Conservation (phyloP, 1,284 basidiomycete species). For the Sutorius eximius region DNA sequence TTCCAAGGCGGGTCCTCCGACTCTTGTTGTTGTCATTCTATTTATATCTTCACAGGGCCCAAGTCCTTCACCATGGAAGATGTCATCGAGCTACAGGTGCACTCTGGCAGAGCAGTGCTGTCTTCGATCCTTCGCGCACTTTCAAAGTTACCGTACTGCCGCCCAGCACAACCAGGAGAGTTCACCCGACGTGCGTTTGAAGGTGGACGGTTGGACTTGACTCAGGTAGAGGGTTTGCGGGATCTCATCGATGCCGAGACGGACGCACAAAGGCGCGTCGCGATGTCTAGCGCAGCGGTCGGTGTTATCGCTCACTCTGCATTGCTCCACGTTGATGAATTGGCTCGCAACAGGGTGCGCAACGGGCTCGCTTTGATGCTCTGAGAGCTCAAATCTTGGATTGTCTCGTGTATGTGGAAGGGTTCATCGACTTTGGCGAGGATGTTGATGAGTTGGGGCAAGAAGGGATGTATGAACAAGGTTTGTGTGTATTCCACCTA, state of each 20-base stretch:
- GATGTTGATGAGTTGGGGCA: slow-evolving; percentile 64
- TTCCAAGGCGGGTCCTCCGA: slow-evolving; percentile 61
- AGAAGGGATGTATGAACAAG: slow-evolving; percentile 59
- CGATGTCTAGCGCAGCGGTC: slow-evolving; percentile 67
- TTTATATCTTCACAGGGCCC: slow-evolving; percentile 45
- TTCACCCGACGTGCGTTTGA: slow-evolving; percentile 84
- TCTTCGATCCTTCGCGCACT: slow-evolving; percentile 66
- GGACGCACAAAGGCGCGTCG: slow-evolving; percentile 73
- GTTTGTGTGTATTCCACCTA: slow-evolving; percentile 38
- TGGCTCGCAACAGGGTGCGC: slow-evolving; percentile 49
- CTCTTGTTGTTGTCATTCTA: neutral
- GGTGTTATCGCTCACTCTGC: slow-evolving; percentile 16
- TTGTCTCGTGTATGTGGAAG: slow-evolving; percentile 78
- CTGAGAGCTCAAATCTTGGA: slow-evolving; percentile 66
- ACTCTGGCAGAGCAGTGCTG: slow-evolving; percentile 83
- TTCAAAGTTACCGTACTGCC: slow-evolving; percentile 55
- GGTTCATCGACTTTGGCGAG: slow-evolving; percentile 89
- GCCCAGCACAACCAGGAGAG: slow-evolving; percentile 83
- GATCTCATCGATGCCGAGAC: slow-evolving; percentile 87
- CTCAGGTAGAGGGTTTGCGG: slow-evolving; percentile 81
- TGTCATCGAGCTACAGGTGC: slow-evolving; percentile 83
- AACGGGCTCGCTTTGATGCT: slow-evolving; percentile 57
- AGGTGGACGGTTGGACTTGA: slow-evolving; percentile 77
- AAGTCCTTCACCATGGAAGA: slow-evolving; percentile 82
- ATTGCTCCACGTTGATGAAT: neutral